phyloP scores from a whole-genome alignment of 257 asterid genomes.

The Solanum rostratum region DNA sequence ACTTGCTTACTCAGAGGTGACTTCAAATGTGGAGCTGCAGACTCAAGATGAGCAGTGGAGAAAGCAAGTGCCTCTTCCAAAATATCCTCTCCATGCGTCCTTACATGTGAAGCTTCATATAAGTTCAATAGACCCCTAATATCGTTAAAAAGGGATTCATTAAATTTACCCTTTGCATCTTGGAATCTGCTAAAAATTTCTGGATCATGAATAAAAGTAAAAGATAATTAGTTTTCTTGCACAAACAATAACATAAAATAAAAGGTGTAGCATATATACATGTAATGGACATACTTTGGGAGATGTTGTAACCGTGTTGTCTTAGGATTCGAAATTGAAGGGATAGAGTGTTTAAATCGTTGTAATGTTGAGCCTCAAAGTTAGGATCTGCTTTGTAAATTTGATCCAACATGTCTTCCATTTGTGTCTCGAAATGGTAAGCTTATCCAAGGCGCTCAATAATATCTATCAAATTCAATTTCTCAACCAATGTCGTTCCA shows the following conservation, averaged over 20 bases:
- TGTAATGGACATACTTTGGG: too few relatives aligned
- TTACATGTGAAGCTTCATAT: conserved; percentile 27
- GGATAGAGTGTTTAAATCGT: too few relatives aligned
- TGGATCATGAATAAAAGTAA: background rate
- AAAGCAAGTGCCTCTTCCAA: conserved; percentile 21
- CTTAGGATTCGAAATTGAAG: too few relatives aligned
- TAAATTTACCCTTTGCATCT: conserved; percentile 8
- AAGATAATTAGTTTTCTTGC: too few relatives aligned
- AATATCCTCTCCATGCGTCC: conserved; percentile 16
- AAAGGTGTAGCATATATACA: too few relatives aligned
- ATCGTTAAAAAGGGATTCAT: background rate
- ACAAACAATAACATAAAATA: too few relatives aligned
- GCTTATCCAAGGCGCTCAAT: conserved; percentile 27
- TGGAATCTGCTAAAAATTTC: conserved; percentile 18
- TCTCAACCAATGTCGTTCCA: too few relatives aligned
- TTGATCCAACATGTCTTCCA: conserved; percentile 8
- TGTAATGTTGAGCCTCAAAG: too few relatives aligned
- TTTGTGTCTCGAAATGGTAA: conserved; percentile 21
- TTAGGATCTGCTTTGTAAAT: background rate
- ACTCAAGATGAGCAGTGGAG: conserved; percentile 4
- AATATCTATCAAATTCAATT: too few relatives aligned
- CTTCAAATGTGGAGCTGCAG: background rate
- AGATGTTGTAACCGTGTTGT: too few relatives aligned
- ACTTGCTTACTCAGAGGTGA: conserved; percentile 14
- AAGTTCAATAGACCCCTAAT: conserved; percentile 13